phyloP scores from a whole-genome alignment of 257 asterid genomes.

The Knoxia roxburghii region DNA sequence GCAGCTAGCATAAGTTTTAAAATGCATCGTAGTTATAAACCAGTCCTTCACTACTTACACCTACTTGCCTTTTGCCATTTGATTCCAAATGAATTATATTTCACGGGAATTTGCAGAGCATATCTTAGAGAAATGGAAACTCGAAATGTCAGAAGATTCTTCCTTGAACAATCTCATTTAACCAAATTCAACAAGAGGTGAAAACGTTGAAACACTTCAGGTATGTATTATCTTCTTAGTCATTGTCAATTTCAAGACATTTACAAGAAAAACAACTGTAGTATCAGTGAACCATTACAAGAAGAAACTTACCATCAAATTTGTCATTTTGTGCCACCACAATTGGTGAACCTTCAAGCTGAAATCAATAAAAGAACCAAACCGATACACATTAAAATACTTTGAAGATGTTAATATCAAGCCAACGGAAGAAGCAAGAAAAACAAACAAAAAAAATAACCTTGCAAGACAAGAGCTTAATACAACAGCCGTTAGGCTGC shows the following conservation, averaged over 20 bases:
- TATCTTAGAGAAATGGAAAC: neutral
- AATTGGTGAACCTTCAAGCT: conserved; percentile 87
- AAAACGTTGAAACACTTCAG: neutral
- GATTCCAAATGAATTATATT: neutral
- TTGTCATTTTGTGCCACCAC: conserved; percentile 89
- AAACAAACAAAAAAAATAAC: conserved; percentile 21
- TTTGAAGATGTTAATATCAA: neutral
- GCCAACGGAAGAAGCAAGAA: neutral
- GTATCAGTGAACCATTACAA: neutral
- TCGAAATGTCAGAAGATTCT: neutral
- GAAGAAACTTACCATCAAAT: conserved; percentile 67
- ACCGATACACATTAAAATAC: neutral
- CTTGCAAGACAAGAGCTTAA: conserved; percentile 93
- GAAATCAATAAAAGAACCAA: conserved; percentile 19
- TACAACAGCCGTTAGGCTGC: conserved; percentile 88
- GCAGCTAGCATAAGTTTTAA: neutral
- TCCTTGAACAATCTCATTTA: neutral
- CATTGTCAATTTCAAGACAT: neutral
- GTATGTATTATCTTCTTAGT: no score
- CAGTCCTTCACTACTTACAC: neutral
- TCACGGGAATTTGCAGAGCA: neutral
- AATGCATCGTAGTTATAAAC: neutral
- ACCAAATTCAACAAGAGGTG: neutral
- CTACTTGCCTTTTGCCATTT: neutral
- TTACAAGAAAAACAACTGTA: neutral